A percentile compares a stretch with the other conserved stretches of the same genome.
Conservation (phyloP, 2,329 filamentous ascomycete genomes). For the Venturia pyrina region DNA sequence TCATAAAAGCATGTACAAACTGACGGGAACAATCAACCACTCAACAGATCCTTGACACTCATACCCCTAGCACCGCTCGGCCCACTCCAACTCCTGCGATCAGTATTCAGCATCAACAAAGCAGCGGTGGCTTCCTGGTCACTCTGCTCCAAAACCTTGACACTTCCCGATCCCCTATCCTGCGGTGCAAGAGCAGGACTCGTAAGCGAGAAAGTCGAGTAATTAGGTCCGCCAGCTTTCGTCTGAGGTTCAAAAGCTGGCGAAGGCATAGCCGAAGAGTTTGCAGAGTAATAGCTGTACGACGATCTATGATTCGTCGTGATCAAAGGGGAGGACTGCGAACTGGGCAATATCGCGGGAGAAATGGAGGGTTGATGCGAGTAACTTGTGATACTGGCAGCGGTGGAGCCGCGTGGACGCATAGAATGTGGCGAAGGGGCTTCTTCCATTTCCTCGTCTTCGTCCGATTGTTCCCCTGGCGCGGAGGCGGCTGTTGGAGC, state of each 20-base stretch:
- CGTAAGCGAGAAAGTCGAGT: constrained; percentile 18
- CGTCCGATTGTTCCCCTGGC: constrained; percentile 29
- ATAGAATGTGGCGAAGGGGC: constrained; percentile 22
- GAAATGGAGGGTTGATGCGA: constrained; percentile 26
- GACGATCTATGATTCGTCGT: not conserved
- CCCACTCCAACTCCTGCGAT: constrained; percentile 47
- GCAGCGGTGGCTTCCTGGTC: constrained; percentile 75
- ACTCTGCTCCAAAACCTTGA: constrained; percentile 22
- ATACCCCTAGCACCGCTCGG: constrained; percentile 13
- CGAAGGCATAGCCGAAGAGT: constrained; percentile 40
- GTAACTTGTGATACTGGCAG: constrained; percentile 14
- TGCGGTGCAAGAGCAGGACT: constrained; percentile 26
- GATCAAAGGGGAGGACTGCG: constrained; percentile 1
- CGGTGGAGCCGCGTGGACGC: constrained; percentile 11
- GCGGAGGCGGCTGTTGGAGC: not conserved
- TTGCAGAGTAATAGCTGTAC: constrained; percentile 16
- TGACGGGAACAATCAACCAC: not conserved
- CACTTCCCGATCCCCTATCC: constrained; percentile 1
- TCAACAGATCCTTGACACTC: constrained; percentile 15
- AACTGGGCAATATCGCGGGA: constrained; percentile 27
- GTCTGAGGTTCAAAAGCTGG: constrained; percentile 48
- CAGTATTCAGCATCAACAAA: constrained; percentile 76
- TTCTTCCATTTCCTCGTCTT: constrained; percentile 31
- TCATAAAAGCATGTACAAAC: not conserved
- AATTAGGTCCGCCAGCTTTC: constrained; percentile 11